Evolutionary conservation across 164 flowering plant genomes (phyloP), one percentile per base, ranked within the genome.

Genomic region (Annona squamosa): DNA sequence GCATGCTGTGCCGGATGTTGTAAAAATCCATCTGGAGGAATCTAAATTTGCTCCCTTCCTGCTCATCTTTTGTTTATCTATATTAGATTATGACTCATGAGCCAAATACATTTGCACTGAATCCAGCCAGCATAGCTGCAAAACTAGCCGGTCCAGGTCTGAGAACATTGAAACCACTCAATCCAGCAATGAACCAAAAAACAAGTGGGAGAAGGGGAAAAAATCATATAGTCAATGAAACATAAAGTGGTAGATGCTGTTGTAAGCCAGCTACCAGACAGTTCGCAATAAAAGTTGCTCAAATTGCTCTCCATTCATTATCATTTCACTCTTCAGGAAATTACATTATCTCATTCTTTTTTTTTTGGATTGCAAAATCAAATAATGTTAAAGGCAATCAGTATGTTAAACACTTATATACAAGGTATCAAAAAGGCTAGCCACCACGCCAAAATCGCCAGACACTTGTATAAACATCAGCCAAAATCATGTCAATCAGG

Each of bases 371-470:
- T 4, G 65, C 19, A n/a, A 63, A 63, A 16, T 7, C 10, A 63
- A 19, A 16, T 4, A 18, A 63, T 63, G 65, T 17, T 17, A 63
- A 63, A n/a, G 65, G 18, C 19, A n/a, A n/a, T 19, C 65, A 65
- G 47, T 69, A 69, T 46, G 48, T 69, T 69, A 69, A 42, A 69
- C 44, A 69, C 71, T 26, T 48, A 69, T 69, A 18, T 69, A 48
- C 59, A 69, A 47, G 19, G 48, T n/a, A 66, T 68, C 17, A 48
- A 0, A 48, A 48, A 69, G 9, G 59, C 59, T 9, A 52, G 13
- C 13, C 3, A 52, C 59, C 9, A 7, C 13, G 59, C 43, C 43
- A 42, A 42, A 66, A 42, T 16, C 68, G 43, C 16, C 2, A 37
- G 68, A n/a, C 45, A 66, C 43, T 44, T 41, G 5, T 66, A 41